Conservation (phyloP, 2,329 filamentous ascomycete genomes). For the Cytospora chrysosperma region DNA sequence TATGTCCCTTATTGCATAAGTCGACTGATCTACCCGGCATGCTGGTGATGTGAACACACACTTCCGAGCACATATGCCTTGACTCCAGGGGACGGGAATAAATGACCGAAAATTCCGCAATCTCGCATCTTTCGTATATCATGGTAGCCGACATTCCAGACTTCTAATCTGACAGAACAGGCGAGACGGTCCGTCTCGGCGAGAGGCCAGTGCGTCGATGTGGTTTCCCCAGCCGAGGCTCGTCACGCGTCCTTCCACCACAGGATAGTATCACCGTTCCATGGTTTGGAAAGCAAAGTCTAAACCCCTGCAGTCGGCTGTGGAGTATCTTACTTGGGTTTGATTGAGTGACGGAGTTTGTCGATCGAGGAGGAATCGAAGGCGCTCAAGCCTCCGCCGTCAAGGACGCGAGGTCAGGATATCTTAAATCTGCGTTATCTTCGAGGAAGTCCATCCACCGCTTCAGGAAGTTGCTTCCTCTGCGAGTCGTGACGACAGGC, state of each 20-base stretch:
- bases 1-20: background rate
- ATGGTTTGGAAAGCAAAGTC: slow-evolving; percentile 1
- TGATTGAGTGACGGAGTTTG: background rate
- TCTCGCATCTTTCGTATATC: slow-evolving; percentile 5
- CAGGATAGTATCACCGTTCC: background rate
- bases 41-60: background rate
- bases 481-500: slow-evolving; percentile 39
- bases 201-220: background rate
- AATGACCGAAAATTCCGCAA: slow-evolving; percentile 10
- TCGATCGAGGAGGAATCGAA: background rate
- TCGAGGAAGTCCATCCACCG: slow-evolving; percentile 91
- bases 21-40: background rate
- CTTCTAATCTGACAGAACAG: background rate
- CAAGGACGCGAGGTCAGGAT: slow-evolving; percentile 64
- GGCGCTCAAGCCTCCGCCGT: slow-evolving; percentile 31
- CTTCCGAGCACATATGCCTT: background rate
- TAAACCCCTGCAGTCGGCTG: slow-evolving; percentile 1
- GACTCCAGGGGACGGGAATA: background rate
- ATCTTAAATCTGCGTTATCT: slow-evolving; percentile 84
- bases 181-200: slow-evolving; percentile 2
- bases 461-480: slow-evolving; percentile 82
- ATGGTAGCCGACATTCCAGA: background rate
- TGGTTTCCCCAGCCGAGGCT: background rate
- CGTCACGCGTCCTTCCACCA: background rate
- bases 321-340: slow-evolving; percentile 10